These are phyloP conservation scores for Nitzschia sp. DNA, from an alignment of 108 stramenopile species.

Conservation along the genomic window DNA sequence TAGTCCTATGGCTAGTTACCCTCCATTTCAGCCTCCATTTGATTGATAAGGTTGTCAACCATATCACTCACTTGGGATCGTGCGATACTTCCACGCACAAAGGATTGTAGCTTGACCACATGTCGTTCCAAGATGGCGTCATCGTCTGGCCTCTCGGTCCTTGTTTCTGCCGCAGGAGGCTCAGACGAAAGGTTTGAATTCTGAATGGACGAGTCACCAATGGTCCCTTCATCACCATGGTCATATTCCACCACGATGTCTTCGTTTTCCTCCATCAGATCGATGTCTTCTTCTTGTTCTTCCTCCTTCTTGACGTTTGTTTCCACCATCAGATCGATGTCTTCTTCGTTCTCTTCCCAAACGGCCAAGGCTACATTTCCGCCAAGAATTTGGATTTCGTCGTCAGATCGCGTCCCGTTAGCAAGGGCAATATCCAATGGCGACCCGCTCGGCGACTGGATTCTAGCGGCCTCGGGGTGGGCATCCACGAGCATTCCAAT, in stretches of 20 bases:
- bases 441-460: slow-evolving; percentile 10
- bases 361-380: neutral
- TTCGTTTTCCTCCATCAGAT: neutral
- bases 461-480: slow-evolving; percentile 18
- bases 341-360: neutral
- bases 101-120: neutral
- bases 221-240: no score
- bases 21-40: neutral
- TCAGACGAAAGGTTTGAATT: no score
- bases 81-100: neutral
- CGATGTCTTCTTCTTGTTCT: neutral
- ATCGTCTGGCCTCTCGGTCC: neutral
- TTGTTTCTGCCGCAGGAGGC: neutral
- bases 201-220: no score
- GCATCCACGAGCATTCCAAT: slow-evolving; percentile 13
- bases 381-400: neutral
- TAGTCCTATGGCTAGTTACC: no score
- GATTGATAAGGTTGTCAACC: neutral
- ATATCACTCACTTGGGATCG: neutral
- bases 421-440: slow-evolving; percentile 33
- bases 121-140: neutral
- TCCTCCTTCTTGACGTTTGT: neutral
- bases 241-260: no score
- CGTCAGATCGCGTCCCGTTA: neutral
- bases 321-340: neutral